Evolutionary conservation across 441 rosid species (phyloP).

Genomic region (Croton laevigatus): DNA sequence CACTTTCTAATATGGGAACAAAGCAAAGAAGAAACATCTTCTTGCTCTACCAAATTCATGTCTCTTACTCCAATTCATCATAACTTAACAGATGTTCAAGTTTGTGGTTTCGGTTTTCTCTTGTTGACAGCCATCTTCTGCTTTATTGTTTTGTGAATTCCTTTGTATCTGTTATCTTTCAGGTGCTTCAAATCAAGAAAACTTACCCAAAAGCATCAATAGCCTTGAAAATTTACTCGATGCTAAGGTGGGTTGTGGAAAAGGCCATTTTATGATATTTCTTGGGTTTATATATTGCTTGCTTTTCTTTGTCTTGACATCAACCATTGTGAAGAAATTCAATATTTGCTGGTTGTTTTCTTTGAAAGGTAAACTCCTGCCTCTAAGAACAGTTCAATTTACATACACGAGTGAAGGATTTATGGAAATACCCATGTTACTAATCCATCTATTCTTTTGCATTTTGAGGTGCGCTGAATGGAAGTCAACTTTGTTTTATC

Average conservation of each 20-base stretch:
- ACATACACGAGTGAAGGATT: background rate
- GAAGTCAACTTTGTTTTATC: background rate
- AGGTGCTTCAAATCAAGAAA: constrained; percentile 74
- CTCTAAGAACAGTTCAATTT: background rate
- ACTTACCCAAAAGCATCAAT: constrained; percentile 77
- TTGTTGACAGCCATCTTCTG: constrained; percentile 14
- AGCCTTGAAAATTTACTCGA: constrained; percentile 85
- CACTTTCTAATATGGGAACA: background rate
- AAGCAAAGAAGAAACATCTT: background rate
- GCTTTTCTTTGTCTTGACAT: constrained; percentile 1
- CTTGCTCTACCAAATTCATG: background rate
- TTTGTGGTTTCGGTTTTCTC: background rate
- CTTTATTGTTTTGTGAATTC: constrained; percentile 10
- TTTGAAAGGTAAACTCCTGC: background rate
- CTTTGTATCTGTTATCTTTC: constrained; percentile 31
- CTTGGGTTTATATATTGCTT: background rate
- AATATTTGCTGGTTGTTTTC: background rate
- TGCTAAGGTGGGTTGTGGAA: constrained; percentile 72
- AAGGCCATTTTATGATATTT: constrained; percentile 10
- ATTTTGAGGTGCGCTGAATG: background rate
- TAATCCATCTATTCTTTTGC: background rate
- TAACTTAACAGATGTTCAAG: background rate
- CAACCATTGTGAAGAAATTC: background rate
- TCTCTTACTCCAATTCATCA: background rate
- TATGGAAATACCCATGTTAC: background rate